Evolutionary conservation across 768 basidiomycete genomes (phyloP).

Genomic region (Pilatotrama ljubarskyi): DNA sequence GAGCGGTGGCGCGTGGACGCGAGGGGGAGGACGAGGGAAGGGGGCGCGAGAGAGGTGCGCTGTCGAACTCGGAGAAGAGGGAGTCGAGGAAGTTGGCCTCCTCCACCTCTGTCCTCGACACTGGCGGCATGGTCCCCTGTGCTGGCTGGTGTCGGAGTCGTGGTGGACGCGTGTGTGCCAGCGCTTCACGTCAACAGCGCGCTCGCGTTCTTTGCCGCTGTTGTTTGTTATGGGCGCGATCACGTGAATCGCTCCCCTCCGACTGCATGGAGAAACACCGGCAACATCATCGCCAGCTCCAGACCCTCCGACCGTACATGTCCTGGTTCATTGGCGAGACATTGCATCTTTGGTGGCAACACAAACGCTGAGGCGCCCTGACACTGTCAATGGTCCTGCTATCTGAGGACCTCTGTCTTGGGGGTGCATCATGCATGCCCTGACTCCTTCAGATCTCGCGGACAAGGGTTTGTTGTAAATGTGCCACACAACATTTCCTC

Average conservation of each 20-base stretch:
- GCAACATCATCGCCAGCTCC: too few species aligned
- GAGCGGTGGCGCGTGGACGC: constrained; percentile 7
- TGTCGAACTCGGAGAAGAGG: constrained; percentile 55
- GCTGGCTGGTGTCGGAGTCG: not conserved
- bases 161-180: not conserved
- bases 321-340: not conserved
- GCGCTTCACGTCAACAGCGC: constrained; percentile 5
- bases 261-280: too few species aligned
- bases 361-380: too few species aligned
- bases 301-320: too few species aligned
- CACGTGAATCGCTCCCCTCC: constrained; percentile 3
- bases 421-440: too few species aligned
- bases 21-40: constrained; percentile 28
- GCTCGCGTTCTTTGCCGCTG: constrained; percentile 19
- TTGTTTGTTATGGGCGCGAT: constrained; percentile 5
- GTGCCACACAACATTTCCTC: too few species aligned
- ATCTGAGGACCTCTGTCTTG: too few species aligned
- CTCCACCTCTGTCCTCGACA: constrained; percentile 39
- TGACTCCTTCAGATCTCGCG: too few species aligned
- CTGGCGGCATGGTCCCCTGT: constrained; percentile 37
- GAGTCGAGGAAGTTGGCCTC: constrained; percentile 61
- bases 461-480: too few species aligned
- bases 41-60: constrained; percentile 37
- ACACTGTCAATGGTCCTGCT: too few species aligned
- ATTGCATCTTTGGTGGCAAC: too few species aligned